Evolutionary conservation across 495 filamentous ascomycete genomes (phyloP).

Genomic region (Talaromyces trachyspermus): DNA sequence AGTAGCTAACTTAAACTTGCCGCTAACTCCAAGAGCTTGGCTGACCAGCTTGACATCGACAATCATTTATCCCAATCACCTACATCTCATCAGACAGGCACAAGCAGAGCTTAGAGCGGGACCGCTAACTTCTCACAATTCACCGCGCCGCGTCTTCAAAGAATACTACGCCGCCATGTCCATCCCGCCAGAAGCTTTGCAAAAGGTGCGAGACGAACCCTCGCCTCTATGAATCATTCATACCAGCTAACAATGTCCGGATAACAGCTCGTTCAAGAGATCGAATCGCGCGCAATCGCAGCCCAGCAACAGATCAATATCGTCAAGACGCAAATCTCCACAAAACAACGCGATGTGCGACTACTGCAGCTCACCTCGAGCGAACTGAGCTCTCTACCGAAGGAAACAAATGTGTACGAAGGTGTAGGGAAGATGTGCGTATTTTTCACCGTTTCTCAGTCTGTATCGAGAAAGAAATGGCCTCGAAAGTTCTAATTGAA

Average conservation of each 20-base stretch:
- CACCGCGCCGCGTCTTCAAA: neutral
- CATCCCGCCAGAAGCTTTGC: slow-evolving; percentile 88
- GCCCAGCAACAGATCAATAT: slow-evolving; percentile 89
- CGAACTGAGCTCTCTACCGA: slow-evolving; percentile 72
- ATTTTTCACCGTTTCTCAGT: slow-evolving; percentile 1
- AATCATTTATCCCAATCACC: neutral
- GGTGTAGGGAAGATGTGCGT: slow-evolving; percentile 94
- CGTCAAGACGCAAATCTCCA: slow-evolving; percentile 75
- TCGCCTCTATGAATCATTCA: neutral
- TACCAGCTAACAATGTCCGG: slow-evolving; percentile 6
- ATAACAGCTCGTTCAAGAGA: slow-evolving; percentile 79
- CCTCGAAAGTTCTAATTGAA: no score
- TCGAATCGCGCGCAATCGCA: slow-evolving; percentile 77
- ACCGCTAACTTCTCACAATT: no score
- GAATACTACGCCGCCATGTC: slow-evolving; percentile 56
- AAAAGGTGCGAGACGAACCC: slow-evolving; percentile 59
- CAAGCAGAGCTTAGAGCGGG: no score
- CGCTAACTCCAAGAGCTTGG: neutral
- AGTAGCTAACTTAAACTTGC: neutral
- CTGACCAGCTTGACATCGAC: neutral
- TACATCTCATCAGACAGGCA: neutral
- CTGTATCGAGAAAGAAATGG: neutral
- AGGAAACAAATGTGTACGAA: slow-evolving; percentile 79
- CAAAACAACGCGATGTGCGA: slow-evolving; percentile 82
- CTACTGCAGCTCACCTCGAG: slow-evolving; percentile 81